These are phyloP conservation scores for Cercospora sp. DNA, from an alignment of 2,329 filamentous ascomycete species.

Conservation along the genomic window DNA sequence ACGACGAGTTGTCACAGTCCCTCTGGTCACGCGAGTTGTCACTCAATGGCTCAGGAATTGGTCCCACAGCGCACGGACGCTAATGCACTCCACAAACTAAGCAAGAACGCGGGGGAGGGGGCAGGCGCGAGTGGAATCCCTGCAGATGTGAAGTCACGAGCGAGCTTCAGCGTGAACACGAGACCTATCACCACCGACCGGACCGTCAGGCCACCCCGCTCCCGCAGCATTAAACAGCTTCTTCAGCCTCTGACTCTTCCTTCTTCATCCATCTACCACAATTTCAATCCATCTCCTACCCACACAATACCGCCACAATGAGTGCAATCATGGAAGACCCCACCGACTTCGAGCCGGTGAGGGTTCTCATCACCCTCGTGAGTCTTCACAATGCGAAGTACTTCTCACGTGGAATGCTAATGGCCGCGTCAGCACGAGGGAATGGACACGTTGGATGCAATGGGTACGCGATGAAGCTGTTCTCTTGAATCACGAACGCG, in stretches of 20 bases:
- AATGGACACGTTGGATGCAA: constrained; percentile 43
- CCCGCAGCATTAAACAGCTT: constrained; percentile 3
- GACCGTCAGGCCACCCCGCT: constrained; percentile 3
- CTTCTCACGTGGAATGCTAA: background rate
- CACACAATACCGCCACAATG: constrained; percentile 43
- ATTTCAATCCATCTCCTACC: constrained; percentile 4
- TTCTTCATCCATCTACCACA: background rate
- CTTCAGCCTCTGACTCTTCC: constrained; percentile 9
- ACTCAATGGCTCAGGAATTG: background rate
- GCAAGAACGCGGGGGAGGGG: background rate
- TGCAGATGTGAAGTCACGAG: background rate
- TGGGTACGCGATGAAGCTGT: constrained; percentile 41
- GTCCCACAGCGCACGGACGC: background rate
- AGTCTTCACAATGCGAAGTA: background rate
- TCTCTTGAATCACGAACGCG: background rate
- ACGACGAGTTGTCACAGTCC: background rate
- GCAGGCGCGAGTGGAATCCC: background rate
- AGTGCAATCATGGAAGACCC: constrained; percentile 51
- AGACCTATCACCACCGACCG: constrained; percentile 6
- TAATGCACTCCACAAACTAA: background rate
- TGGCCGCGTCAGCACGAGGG: constrained; percentile 48
- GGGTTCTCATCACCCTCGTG: constrained; percentile 57
- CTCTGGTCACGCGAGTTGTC: background rate
- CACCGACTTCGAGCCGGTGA: constrained; percentile 50
- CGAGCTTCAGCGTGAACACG: constrained; percentile 3